Conservation (phyloP, 1,284 basidiomycete species). For the Leucoagaricus sp. region DNA sequence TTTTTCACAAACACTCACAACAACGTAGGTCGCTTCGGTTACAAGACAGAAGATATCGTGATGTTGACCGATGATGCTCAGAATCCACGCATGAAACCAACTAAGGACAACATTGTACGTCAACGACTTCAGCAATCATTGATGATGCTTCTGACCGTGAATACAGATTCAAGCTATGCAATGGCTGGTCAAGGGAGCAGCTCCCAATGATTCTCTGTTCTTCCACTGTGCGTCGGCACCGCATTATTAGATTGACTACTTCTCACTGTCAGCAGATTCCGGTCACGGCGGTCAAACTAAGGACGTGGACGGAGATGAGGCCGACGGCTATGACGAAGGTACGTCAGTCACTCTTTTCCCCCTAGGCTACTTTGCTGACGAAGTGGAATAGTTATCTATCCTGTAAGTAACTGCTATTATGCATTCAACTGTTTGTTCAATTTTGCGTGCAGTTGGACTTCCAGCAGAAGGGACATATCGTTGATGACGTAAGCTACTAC, state of each 20-base stretch:
- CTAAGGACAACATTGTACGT: slow-evolving; percentile 79
- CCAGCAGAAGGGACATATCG: slow-evolving; percentile 69
- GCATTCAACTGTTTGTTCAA: neutral
- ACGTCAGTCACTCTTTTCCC: slow-evolving; percentile 24
- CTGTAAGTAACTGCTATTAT: slow-evolving; percentile 35
- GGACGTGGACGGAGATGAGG: slow-evolving; percentile 72
- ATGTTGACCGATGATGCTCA: slow-evolving; percentile 77
- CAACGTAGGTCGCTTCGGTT: slow-evolving; percentile 60
- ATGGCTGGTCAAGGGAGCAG: slow-evolving; percentile 84
- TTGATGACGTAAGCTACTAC: slow-evolving; percentile 71
- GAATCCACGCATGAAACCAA: slow-evolving; percentile 70
- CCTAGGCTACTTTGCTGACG: slow-evolving; percentile 6
- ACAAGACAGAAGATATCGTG: slow-evolving; percentile 84
- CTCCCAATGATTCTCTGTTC: slow-evolving; percentile 86
- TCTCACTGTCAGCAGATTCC: slow-evolving; percentile 45
- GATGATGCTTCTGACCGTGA: slow-evolving; percentile 7
- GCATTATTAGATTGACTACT: neutral
- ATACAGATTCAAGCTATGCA: slow-evolving; percentile 75
- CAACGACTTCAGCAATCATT: neutral
- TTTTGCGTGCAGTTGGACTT: slow-evolving; percentile 58
- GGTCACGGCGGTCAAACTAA: slow-evolving; percentile 85
- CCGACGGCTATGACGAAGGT: slow-evolving; percentile 69
- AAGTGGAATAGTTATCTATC: slow-evolving; percentile 70
- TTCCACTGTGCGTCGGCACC: slow-evolving; percentile 74
- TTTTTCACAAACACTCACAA: neutral